phyloP scores from a whole-genome alignment of 495 filamentous ascomycete species.

The Pyronema omphalodes region DNA sequence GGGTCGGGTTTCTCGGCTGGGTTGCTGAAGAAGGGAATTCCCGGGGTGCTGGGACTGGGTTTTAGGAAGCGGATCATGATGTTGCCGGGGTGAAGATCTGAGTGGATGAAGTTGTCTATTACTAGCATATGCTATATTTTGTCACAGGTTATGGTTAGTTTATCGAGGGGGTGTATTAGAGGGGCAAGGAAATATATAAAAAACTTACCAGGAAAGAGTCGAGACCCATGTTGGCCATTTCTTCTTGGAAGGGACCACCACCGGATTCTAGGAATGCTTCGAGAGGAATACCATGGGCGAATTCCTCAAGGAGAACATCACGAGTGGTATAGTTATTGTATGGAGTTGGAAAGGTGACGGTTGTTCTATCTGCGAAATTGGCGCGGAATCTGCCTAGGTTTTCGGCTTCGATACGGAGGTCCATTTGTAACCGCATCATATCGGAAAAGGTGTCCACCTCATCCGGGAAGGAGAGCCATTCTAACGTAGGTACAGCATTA shows the following conservation, averaged over 20 bases:
- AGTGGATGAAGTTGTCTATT: slow-evolving; percentile 95
- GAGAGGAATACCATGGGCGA: slow-evolving; percentile 81
- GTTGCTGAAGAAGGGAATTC: slow-evolving; percentile 16
- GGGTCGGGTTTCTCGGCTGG: slow-evolving; percentile 32
- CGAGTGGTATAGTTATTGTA: slow-evolving; percentile 81
- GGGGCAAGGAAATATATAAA: slow-evolving; percentile 2
- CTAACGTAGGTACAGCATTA: slow-evolving; percentile 80
- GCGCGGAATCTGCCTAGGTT: slow-evolving; percentile 78
- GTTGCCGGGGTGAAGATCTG: slow-evolving; percentile 95
- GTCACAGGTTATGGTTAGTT: background rate
- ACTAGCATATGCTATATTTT: slow-evolving; percentile 58
- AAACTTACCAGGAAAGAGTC: slow-evolving; percentile 61
- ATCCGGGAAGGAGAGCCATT: slow-evolving; percentile 93
- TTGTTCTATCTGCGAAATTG: slow-evolving; percentile 75
- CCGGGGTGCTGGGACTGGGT: slow-evolving; percentile 43
- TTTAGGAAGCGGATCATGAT: slow-evolving; percentile 99
- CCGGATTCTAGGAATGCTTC: slow-evolving; percentile 78
- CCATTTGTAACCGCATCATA: slow-evolving; percentile 96
- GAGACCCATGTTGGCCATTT: slow-evolving; percentile 87
- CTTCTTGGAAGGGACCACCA: slow-evolving; percentile 78
- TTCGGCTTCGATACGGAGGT: slow-evolving; percentile 83
- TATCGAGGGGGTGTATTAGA: background rate
- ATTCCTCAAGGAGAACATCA: slow-evolving; percentile 88
- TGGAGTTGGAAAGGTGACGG: slow-evolving; percentile 90
- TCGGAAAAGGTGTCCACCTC: slow-evolving; percentile 87